Evolutionary conservation across 148 eudicot genomes (phyloP).

Genomic region (Persicaria tinctoria): DNA sequence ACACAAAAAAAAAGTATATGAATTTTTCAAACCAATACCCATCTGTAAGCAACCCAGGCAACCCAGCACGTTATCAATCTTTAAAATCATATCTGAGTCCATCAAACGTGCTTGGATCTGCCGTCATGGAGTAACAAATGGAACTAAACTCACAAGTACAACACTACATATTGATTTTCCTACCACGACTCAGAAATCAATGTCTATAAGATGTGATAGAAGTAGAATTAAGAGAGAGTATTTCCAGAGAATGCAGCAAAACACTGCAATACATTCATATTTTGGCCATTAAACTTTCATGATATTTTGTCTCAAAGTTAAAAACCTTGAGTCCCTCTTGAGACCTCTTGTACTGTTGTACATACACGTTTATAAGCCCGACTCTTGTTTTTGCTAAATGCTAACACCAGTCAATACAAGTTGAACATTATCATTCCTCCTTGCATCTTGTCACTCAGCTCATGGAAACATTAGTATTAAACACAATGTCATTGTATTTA

Average conservation of each 20-base stretch:
- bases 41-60: background rate
- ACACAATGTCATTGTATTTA: background rate
- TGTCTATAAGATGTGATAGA: background rate
- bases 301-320: background rate
- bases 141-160: background rate
- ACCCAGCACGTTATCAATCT: background rate
- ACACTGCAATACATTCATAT: background rate
- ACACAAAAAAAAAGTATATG: background rate
- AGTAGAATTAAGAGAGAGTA: background rate
- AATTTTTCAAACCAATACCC: background rate
- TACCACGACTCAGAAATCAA: background rate
- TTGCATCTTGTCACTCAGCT: background rate
- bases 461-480: background rate
- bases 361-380: background rate
- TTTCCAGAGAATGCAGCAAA: too few species aligned
- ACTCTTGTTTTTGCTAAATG: slow-evolving; percentile 6
- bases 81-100: background rate
- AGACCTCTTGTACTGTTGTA: background rate
- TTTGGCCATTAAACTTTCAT: background rate
- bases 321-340: background rate
- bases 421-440: background rate
- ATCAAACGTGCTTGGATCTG: background rate
- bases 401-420: background rate
- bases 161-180: background rate
- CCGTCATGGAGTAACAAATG: background rate